Base-by-base conservation (phyloP, 805 yeast genomes). In the Candida dendrica region DNA sequence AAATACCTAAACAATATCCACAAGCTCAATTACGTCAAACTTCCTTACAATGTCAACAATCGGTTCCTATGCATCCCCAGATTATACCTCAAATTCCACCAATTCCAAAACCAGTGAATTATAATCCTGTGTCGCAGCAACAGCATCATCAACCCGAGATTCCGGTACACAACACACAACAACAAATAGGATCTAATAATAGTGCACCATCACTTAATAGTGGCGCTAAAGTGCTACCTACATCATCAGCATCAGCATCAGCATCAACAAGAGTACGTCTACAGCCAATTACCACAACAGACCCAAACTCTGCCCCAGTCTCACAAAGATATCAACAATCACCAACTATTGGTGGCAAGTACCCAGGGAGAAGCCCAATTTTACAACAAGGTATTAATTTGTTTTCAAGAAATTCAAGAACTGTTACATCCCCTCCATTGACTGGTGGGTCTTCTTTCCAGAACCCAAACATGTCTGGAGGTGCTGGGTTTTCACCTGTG, bases 331-430 rank as follows among this genome's bases (percentile, higher is more conserved):
- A 49, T 38, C 53, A 49, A 36, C 47, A 41, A 32, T 41, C 52
- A 15, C 46, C 49, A 39, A 33, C 51, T 10, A 31, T 42, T 16
- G 14, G 14, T 10, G 29, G 47, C 9, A 46, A 48, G 46, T 7
- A 44, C 40, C 19, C 50, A 30, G 47, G 46, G 16, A 57, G 60
- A 48, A 58, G 66, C 34, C 72, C 72, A 1, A 60, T 60, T 13
- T 45, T 66, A 31, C 61, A 67, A 15, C 71, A 67, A 43, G 66
- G 71, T 1, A 43, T 61, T 18, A 63, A 58, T 35, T 58, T 66
- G 20, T 43, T 66, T n/a, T 47, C 64, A 26, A 61, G 62, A 37
- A 48, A 42, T 22, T 34, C 53, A 3, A 49, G 57, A 36, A 54
- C 44, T 22, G 51, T 49, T 3, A 48, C 59, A 8, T 51, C 57